These are phyloP conservation scores for Aspergillus viridinutans DNA, from an alignment of 2,329 filamentous ascomycete genomes.

Conservation along the genomic window DNA sequence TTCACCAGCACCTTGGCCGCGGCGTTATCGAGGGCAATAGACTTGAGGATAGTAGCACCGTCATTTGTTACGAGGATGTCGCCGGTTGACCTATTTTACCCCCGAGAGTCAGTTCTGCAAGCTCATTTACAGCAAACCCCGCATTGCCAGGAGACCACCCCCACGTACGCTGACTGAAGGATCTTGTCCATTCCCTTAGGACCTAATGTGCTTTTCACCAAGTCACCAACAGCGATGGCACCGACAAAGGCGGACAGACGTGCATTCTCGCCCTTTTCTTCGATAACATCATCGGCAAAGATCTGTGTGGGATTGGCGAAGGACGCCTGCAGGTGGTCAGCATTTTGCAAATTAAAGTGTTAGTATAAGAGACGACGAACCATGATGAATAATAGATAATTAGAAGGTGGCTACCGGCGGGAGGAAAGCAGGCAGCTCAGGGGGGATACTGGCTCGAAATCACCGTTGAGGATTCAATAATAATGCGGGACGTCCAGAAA, in stretches of 20 bases:
- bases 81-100: constrained; percentile 68
- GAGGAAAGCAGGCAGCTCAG: constrained; percentile 17
- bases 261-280: constrained; percentile 99
- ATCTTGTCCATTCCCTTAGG: constrained; percentile 99
- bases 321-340: constrained; percentile 27
- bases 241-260: constrained; percentile 97
- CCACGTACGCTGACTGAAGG: constrained; percentile 80
- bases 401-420: constrained; percentile 14
- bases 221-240: constrained; percentile 92
- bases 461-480: constrained; percentile 4
- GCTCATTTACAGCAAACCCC: constrained; percentile 8
- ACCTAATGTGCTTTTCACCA: constrained; percentile 95
- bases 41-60: constrained; percentile 95
- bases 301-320: constrained; percentile 83
- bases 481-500: constrained; percentile 25
- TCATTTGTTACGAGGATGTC: constrained; percentile 99
- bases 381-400: constrained; percentile 24
- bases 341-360: constrained; percentile 6
- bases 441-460: constrained; percentile 1
- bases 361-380: constrained; percentile 14
- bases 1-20: constrained; percentile 98
- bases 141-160: constrained; percentile 8
- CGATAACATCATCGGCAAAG: constrained; percentile 92
- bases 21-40: constrained; percentile 96
- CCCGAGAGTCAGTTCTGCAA: constrained; percentile 12